Base-by-base conservation (phyloP, 1,284 basidiomycete genomes). In the Earliella scabrosa region DNA sequence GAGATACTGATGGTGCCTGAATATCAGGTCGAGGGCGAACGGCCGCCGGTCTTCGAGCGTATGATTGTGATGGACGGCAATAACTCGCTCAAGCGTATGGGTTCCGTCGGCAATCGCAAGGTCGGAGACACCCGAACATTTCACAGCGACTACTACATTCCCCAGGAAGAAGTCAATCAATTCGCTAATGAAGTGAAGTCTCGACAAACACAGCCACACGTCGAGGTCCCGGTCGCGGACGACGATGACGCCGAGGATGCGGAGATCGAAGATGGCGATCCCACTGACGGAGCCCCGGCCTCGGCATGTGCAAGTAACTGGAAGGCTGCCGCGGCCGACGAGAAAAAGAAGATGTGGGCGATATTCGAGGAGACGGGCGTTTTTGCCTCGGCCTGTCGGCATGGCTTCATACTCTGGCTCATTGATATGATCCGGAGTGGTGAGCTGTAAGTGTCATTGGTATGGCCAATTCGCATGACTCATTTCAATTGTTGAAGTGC, bases 311-410 rank as follows among this genome's bases (percentile, higher is more conserved):
- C 72, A 1, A 55, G 66, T 9, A 64, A 74, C 18, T 75, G 74
- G 74, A 67, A 68, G 41, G 69, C 68, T 3, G 72, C 71, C 0
- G 62, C 66, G 4, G 63, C 69, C 0, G 72, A 76, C 16, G 58
- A 65, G 4, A 63, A 61, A 32, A 75, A 73, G 55, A 64, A 66
- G 26, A 68, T 66, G 63, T 70, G 68, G 59, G 56, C 55, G 0
- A 64, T 72, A 6, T 75, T 74, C 50, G 66, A 69, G 0, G 68
- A 75, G 43, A 68, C 67, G 1, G 73, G 75, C 0, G 54, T 75
- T 0, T 75, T 75, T 45, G 47, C 68, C 0, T 41, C 59, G 2
- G 72, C 69, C 0, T 77, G 74, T 40, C 56, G 65, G 0, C 69
- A 73, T 56, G 68, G 65, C 0, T 49, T 67, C 5, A 52, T 71